Evolutionary conservation across 2,329 filamentous ascomycete genomes (phyloP).

Genomic region (Pseudocercospora fijiensis): DNA sequence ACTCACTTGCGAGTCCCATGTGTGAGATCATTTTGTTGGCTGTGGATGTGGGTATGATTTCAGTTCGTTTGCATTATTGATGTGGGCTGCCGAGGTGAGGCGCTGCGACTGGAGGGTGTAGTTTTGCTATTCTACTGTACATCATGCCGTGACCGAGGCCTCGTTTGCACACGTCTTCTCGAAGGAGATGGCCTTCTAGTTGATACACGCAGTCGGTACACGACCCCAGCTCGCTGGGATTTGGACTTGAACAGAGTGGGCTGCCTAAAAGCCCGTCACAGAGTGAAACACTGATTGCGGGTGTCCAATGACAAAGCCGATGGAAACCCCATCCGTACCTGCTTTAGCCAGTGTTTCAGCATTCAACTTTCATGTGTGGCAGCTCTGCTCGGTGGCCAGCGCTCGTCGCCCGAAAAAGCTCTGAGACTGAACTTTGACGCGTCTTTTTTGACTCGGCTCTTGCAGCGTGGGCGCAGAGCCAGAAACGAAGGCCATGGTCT

Average conservation of each 20-base stretch:
- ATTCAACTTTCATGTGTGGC: background rate
- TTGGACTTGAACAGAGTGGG: slow-evolving; percentile 1
- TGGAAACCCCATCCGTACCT: slow-evolving; percentile 3
- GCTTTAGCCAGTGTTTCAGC: no score
- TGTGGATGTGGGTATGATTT: background rate
- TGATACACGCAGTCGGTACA: slow-evolving; percentile 15
- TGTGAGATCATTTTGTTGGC: background rate
- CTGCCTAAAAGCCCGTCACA: slow-evolving; percentile 17
- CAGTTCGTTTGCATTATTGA: background rate
- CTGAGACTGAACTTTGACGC: slow-evolving; percentile 13
- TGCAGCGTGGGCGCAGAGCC: slow-evolving; percentile 10
- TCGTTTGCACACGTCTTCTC: slow-evolving; percentile 18
- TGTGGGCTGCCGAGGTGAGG: background rate
- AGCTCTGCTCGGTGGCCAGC: background rate
- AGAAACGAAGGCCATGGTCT: slow-evolving; percentile 15
- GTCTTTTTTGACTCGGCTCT: slow-evolving; percentile 23
- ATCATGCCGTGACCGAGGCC: background rate
- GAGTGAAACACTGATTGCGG: slow-evolving; percentile 25
- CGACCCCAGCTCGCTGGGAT: slow-evolving; percentile 5
- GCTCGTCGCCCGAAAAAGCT: background rate
- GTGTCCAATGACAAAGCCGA: slow-evolving; percentile 2
- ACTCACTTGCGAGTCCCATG: background rate
- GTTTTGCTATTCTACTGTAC: no score
- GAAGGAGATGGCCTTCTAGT: slow-evolving; percentile 23
- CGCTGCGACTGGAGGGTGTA: background rate